These are phyloP conservation scores for Quercus alba DNA, from an alignment of 306 rosid genomes.

Conservation along the genomic window DNA sequence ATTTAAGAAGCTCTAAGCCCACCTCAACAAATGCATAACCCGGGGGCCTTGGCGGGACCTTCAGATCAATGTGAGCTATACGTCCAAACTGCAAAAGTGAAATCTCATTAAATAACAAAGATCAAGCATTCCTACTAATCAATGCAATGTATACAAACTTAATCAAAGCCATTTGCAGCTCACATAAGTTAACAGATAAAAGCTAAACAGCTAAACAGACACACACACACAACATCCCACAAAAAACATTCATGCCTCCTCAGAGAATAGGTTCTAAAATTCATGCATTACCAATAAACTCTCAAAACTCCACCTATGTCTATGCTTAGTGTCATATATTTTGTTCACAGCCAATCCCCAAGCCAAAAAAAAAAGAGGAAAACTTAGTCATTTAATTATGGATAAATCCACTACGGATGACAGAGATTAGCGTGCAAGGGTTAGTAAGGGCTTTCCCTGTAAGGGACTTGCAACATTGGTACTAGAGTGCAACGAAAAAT, in stretches of 20 bases:
- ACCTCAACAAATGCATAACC: slow-evolving; percentile 99
- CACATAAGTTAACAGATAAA: neutral
- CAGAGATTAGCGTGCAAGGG: no score
- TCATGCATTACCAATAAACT: neutral
- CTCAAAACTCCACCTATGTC: no score
- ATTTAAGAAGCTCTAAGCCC: slow-evolving; percentile 15
- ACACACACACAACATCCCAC: neutral
- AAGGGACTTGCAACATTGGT: no score
- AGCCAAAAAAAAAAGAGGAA: no score
- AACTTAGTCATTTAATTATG: no score
- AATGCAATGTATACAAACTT: neutral
- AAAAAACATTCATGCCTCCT: neutral
- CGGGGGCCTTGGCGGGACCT: slow-evolving; percentile 99
- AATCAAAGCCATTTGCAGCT: neutral
- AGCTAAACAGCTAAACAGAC: neutral
- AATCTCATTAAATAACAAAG: slow-evolving; percentile 1
- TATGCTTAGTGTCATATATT: no score
- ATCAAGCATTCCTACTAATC: neutral
- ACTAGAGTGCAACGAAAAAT: no score
- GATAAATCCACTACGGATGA: no score
- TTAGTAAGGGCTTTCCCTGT: no score
- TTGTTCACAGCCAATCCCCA: no score
- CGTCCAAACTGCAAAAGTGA: slow-evolving; percentile 69
- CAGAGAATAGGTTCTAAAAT: neutral
- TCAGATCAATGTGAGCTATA: slow-evolving; percentile 83